A percentile compares a stretch with the other conserved stretches of the same genome.
phyloP scores from a whole-genome alignment of 2,329 filamentous ascomycete species.

The Colletotrichum sidae region DNA sequence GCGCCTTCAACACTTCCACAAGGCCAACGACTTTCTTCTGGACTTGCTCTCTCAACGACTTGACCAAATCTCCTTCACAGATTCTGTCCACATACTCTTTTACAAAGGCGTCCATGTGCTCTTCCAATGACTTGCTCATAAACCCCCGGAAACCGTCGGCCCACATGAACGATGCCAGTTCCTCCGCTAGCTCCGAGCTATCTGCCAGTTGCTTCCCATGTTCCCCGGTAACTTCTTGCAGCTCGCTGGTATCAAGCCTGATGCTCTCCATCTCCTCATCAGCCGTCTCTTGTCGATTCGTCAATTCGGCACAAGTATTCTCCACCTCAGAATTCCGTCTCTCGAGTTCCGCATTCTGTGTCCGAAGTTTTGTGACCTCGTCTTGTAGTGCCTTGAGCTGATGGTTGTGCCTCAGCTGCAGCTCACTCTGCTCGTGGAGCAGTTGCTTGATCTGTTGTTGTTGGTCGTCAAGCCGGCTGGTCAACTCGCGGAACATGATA shows the following conservation, averaged over 20 bases:
- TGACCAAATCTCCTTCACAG: not conserved
- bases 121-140: not conserved
- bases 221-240: not conserved
- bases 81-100: not conserved
- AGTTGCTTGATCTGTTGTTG: not conserved
- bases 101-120: not conserved
- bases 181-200: not conserved
- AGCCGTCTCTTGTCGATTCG: not conserved
- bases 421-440: not conserved
- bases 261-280: not conserved
- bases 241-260: not conserved
- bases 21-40: not conserved
- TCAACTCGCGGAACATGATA: not conserved
- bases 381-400: not conserved
- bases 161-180: not conserved
- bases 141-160: not conserved
- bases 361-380: not conserved
- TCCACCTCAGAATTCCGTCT: not conserved
- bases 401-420: not conserved
- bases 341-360: not conserved
- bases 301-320: not conserved
- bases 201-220: constrained; percentile 1
- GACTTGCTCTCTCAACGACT: constrained; percentile 1
- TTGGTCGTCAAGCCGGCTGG: not conserved
- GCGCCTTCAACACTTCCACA: not conserved